Conservation (phyloP, 345 rosid species). For the Eucalyptus curtisii region DNA sequence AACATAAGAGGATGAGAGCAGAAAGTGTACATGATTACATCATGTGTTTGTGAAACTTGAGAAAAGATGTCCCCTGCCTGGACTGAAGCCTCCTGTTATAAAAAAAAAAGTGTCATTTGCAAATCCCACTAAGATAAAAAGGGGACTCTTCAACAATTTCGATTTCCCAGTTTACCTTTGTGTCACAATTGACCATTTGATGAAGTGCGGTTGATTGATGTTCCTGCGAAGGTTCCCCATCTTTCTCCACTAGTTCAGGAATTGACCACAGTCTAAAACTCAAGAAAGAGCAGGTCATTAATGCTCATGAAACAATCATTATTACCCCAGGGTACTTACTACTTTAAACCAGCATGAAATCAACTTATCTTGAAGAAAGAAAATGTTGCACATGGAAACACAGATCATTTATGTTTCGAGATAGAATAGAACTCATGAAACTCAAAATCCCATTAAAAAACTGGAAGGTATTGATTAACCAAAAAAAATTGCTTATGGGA, state of each 20-base stretch:
- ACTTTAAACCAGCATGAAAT: neutral
- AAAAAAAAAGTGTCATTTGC: neutral
- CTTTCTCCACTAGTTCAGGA: constrained; percentile 28
- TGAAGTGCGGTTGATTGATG: constrained; percentile 23
- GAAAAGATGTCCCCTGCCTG: constrained; percentile 68
- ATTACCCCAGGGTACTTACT: neutral
- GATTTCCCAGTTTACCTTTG: constrained; percentile 41
- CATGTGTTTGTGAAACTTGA: constrained; percentile 86
- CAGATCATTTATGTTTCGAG: neutral
- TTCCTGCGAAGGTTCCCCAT: constrained; percentile 15
- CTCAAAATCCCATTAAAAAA: neutral
- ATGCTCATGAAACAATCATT: neutral
- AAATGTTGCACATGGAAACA: neutral
- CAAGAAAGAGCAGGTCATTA: neutral
- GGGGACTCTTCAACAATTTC: neutral
- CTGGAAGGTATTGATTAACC: neutral
- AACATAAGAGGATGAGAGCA: neutral
- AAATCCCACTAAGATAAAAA: neutral
- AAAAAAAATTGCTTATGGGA: neutral
- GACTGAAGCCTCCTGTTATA: constrained; percentile 31
- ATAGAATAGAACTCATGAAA: neutral
- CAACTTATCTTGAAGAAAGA: neutral
- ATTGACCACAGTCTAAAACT: constrained; percentile 44
- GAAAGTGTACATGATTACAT: constrained; percentile 63
- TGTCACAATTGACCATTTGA: constrained; percentile 51